Conservation (phyloP, 345 rosid genomes). For the Populus ilicifolia region DNA sequence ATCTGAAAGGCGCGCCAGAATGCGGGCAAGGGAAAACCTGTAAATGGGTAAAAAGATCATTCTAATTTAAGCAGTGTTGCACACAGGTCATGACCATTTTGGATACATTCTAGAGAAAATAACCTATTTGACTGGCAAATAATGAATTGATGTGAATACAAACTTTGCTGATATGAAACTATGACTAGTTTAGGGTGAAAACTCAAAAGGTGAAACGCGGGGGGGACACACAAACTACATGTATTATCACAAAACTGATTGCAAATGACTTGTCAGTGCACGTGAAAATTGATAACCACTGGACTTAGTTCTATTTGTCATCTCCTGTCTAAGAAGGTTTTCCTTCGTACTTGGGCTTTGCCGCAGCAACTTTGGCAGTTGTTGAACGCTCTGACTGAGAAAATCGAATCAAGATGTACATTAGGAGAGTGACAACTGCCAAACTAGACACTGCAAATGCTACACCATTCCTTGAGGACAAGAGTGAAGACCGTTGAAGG, state of each 20-base stretch:
- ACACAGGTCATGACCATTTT: conserved; percentile 16
- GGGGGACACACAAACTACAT: background rate
- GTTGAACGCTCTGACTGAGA: conserved; percentile 33
- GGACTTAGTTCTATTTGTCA: conserved; percentile 37
- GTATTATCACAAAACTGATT: conserved; percentile 6
- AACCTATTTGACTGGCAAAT: conserved; percentile 13
- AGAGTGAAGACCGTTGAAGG: conserved; percentile 34
- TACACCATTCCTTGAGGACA: conserved; percentile 25
- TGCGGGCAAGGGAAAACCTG: background rate
- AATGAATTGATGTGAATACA: conserved; percentile 27
- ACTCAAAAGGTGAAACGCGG: background rate
- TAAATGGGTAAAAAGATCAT: background rate
- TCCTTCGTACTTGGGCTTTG: conserved; percentile 41
- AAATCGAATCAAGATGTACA: conserved; percentile 30
- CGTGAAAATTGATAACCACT: background rate
- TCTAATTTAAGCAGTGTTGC: conserved; percentile 18
- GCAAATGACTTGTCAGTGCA: background rate
- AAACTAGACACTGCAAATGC: conserved; percentile 6
- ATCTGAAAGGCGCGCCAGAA: background rate
- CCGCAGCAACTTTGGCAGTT: conserved; percentile 46
- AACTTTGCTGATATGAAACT: background rate
- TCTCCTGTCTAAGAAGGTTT: conserved; percentile 24
- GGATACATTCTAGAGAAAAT: conserved; percentile 23
- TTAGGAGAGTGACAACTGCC: conserved; percentile 19
- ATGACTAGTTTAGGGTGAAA: background rate